phyloP scores from a whole-genome alignment of 208 protist species.

The Crithidia brevicula region DNA sequence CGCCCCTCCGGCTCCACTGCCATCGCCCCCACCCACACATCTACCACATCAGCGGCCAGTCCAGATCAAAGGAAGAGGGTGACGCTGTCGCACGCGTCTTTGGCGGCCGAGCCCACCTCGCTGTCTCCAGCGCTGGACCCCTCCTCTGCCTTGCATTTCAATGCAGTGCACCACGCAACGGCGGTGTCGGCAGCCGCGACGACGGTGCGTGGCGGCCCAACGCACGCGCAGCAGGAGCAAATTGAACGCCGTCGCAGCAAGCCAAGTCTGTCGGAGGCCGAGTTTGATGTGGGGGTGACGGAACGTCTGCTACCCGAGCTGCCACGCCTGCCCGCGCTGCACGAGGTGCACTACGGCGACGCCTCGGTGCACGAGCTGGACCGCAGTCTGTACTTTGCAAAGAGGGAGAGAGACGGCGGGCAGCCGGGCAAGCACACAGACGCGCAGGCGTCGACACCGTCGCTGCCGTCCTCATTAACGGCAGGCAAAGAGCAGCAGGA shows the following conservation, averaged over 20 bases:
- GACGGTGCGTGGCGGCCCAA: neutral
- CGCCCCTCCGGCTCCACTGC: neutral
- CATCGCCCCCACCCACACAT: neutral
- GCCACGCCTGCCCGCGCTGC: slow-evolving; percentile 67
- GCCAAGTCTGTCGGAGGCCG: slow-evolving; percentile 54
- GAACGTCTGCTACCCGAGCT: slow-evolving; percentile 82
- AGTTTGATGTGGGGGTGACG: slow-evolving; percentile 81
- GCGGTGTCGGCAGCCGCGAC: neutral
- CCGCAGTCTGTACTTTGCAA: slow-evolving; percentile 50
- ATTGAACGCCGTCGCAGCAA: slow-evolving; percentile 85
- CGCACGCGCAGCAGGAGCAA: slow-evolving; percentile 30
- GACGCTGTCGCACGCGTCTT: no score
- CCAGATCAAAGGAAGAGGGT: no score
- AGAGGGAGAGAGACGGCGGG: neutral
- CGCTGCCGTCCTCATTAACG: neutral
- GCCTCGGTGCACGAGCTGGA: slow-evolving; percentile 80
- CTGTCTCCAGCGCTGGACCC: slow-evolving; percentile 23
- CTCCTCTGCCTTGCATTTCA: slow-evolving; percentile 15
- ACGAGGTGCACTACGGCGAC: slow-evolving; percentile 88
- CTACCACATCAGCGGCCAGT: no score
- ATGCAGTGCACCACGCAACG: slow-evolving; percentile 18
- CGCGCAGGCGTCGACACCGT: no score
- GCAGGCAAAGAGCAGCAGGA: neutral
- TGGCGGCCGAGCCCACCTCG: no score
- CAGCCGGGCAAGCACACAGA: neutral